A percentile compares a stretch with the other conserved stretches of the same genome.
Conservation (phyloP, 768 basidiomycete species). For the Lactifluus hygrophoroides region DNA sequence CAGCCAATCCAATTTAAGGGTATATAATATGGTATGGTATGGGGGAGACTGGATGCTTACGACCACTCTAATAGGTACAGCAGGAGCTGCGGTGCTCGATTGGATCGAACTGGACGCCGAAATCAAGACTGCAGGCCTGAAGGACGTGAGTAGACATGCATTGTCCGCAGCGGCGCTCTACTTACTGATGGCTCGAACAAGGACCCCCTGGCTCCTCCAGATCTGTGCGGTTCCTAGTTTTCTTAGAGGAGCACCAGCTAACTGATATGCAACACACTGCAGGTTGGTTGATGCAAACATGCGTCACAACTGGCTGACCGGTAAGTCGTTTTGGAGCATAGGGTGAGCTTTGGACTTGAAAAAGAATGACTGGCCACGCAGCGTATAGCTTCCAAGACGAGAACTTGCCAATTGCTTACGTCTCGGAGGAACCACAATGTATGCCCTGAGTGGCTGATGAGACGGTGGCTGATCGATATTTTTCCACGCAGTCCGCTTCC, state of each 20-base stretch:
- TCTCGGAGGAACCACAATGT: not conserved
- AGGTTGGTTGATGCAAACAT: not conserved
- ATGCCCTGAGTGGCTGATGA: not conserved
- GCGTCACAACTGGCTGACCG: not conserved
- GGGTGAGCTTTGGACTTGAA: too few relatives aligned
- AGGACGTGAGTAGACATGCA: conserved; percentile 41
- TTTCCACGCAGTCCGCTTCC: not conserved
- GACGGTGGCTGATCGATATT: not conserved
- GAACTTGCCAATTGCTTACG: not conserved
- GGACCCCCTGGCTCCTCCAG: too few relatives aligned
- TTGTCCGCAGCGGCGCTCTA: too few relatives aligned
- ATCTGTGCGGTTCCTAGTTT: too few relatives aligned
- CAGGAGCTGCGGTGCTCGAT: not conserved
- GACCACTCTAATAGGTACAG: conserved; percentile 10
- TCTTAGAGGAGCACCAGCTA: not conserved
- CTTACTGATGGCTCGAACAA: too few relatives aligned
- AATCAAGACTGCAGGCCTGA: not conserved
- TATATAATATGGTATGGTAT: not conserved
- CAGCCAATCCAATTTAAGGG: conserved; percentile 38
- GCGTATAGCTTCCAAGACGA: not conserved
- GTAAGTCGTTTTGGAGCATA: not conserved
- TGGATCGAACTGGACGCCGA: not conserved
- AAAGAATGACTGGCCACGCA: not conserved
- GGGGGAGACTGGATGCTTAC: not conserved
- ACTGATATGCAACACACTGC: not conserved